These are phyloP conservation scores for Jamesozyma piceae DNA, from an alignment of 805 yeast species.

Conservation along the genomic window DNA sequence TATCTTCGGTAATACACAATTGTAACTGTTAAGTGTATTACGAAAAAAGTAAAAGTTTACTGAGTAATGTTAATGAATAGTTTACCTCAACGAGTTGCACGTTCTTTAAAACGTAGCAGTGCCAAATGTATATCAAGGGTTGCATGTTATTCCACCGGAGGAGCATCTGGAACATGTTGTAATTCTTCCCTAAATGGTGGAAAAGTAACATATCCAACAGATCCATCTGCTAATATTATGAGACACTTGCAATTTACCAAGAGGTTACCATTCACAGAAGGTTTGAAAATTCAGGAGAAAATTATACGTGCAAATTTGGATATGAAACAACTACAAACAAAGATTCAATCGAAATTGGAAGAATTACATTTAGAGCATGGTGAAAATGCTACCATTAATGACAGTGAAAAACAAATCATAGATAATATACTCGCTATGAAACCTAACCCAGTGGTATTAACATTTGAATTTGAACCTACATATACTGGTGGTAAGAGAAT, in stretches of 20 bases:
- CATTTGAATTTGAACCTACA: slow-evolving; percentile 78
- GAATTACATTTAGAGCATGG: slow-evolving; percentile 33
- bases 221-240: slow-evolving; percentile 28
- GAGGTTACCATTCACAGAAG: slow-evolving; percentile 36
- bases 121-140: not conserved
- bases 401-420: slow-evolving; percentile 39
- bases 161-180: not conserved
- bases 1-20: no score
- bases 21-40: no score
- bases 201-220: slow-evolving; percentile 23
- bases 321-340: slow-evolving; percentile 44
- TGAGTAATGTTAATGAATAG: not conserved
- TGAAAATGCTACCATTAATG: slow-evolving; percentile 30
- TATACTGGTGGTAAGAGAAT: slow-evolving; percentile 91
- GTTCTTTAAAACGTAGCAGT: not conserved
- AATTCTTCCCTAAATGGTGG: not conserved
- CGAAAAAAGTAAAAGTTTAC: not conserved
- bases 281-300: slow-evolving; percentile 46
- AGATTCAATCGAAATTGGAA: slow-evolving; percentile 35
- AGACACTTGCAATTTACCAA: slow-evolving; percentile 39
- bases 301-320: slow-evolving; percentile 50
- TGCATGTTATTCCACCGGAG: not conserved
- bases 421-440: slow-evolving; percentile 37
- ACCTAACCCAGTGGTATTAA: slow-evolving; percentile 59
- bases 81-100: not conserved